Evolutionary conservation across 2,329 filamentous ascomycete genomes (phyloP).

Genomic region (Fusarium neocosmosporiellum): DNA sequence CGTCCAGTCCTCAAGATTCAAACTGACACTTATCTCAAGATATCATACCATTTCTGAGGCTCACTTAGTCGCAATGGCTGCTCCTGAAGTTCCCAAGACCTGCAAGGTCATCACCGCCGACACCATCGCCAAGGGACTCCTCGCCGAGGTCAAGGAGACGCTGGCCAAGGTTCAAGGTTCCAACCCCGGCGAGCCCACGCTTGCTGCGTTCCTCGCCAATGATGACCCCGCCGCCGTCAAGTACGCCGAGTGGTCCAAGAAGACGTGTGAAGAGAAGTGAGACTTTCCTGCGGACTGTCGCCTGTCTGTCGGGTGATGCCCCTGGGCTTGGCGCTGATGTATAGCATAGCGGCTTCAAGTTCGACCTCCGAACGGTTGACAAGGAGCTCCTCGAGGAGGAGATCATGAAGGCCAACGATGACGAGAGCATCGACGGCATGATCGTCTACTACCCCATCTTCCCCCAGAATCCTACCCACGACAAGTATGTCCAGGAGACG

Average conservation of each 20-base stretch:
- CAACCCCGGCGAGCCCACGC: constrained; percentile 70
- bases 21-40: constrained; percentile 24
- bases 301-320: constrained; percentile 34
- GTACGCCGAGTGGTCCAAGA: constrained; percentile 97
- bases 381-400: constrained; percentile 92
- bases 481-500: constrained; percentile 96
- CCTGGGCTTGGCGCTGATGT: constrained; percentile 37
- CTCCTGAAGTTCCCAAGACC: constrained; percentile 65
- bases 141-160: constrained; percentile 81
- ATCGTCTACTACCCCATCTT: constrained; percentile 99
- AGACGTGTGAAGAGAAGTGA: constrained; percentile 96
- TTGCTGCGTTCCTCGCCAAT: constrained; percentile 94
- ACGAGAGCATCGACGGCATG: constrained; percentile 83
- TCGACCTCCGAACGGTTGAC: constrained; percentile 84
- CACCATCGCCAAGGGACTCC: constrained; percentile 84
- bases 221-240: constrained; percentile 89
- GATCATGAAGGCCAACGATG: constrained; percentile 85
- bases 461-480: constrained; percentile 79
- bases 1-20: constrained; percentile 5
- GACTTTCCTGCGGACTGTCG: constrained; percentile 48
- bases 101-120: constrained; percentile 96
- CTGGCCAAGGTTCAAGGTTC: constrained; percentile 75
- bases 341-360: constrained; percentile 80
- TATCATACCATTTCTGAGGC: constrained; percentile 10
- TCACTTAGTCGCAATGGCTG: constrained; percentile 42